Evolutionary conservation across 257 asterid species (phyloP).

Genomic region (Gentiana dahurica): DNA sequence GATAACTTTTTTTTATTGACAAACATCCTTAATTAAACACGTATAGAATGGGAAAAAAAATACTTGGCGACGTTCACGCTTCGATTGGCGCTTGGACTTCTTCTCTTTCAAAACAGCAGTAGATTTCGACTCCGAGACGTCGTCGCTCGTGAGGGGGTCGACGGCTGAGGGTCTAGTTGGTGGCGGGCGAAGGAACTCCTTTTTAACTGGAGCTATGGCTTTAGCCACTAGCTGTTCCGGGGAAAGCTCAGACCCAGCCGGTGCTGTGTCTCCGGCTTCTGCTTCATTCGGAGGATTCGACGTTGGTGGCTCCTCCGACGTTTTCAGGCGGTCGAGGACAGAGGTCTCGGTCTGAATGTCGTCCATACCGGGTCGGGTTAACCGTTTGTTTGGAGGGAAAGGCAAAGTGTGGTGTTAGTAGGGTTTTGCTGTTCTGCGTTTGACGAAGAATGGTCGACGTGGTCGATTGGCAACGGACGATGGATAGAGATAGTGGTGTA

Average conservation of each 20-base stretch:
- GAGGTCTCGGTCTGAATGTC: neutral
- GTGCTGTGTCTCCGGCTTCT: neutral
- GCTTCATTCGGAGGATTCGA: conserved; percentile 5
- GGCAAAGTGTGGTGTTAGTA: neutral
- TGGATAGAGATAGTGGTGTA: too few species aligned
- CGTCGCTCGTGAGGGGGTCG: conserved; percentile 13
- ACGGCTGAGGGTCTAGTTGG: conserved; percentile 21
- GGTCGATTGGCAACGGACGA: too few species aligned
- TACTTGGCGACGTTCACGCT: conserved; percentile 89
- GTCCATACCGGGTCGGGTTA: conserved; percentile 36
- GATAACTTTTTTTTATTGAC: neutral
- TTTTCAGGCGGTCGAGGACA: conserved; percentile 4
- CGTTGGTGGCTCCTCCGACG: conserved; percentile 2
- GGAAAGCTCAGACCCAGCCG: conserved; percentile 6
- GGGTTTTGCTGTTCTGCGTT: neutral
- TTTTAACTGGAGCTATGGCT: conserved; percentile 77
- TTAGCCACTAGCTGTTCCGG: conserved; percentile 77
- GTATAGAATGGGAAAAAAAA: neutral
- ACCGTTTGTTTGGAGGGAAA: neutral
- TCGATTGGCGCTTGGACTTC: conserved; percentile 87
- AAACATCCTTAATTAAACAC: neutral
- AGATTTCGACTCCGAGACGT: conserved; percentile 15
- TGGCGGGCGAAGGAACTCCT: conserved; percentile 60
- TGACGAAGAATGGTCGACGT: neutral
- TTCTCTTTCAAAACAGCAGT: conserved; percentile 57